Evolutionary conservation across 352 stramenopile genomes (phyloP).

Genomic region (Phytophthora melonis): DNA sequence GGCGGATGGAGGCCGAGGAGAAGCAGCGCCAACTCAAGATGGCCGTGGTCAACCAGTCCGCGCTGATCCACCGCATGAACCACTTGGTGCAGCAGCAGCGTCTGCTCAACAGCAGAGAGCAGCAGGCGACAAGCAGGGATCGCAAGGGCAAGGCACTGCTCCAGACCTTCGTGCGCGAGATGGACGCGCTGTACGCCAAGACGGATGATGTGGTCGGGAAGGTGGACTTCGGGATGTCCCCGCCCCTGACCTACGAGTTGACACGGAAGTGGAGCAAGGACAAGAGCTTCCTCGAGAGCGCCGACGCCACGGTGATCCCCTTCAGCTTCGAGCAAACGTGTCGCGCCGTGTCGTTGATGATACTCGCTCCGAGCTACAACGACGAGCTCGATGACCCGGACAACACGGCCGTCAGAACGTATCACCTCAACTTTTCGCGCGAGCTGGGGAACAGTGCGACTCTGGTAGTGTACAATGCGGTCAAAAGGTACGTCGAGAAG

Average conservation of each 20-base stretch:
- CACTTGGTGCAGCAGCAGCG: constrained; percentile 19
- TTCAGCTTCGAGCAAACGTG: constrained; percentile 34
- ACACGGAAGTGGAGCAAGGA: constrained; percentile 24
- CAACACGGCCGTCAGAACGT: constrained; percentile 25
- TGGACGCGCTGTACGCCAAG: constrained; percentile 35
- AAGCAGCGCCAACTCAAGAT: constrained; percentile 25
- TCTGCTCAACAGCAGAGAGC: constrained; percentile 11
- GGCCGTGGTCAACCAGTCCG: constrained; percentile 24
- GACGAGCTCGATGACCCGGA: constrained; percentile 29
- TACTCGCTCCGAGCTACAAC: constrained; percentile 27
- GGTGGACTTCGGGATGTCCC: constrained; percentile 21
- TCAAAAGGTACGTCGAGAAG: constrained; percentile 50
- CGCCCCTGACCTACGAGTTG: constrained; percentile 30
- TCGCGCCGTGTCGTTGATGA: constrained; percentile 35
- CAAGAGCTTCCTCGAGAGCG: constrained; percentile 33
- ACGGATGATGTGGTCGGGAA: constrained; percentile 27
- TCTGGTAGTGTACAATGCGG: constrained; percentile 38
- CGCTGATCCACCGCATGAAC: constrained; percentile 29
- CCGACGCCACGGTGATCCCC: constrained; percentile 30
- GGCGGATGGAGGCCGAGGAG: constrained; percentile 22
- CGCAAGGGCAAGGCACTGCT: constrained; percentile 17
- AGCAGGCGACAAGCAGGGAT: neutral
- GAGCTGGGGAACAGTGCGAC: constrained; percentile 20
- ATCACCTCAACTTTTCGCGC: constrained; percentile 23
- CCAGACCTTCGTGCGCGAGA: constrained; percentile 35